Evolutionary conservation across 805 yeast genomes (phyloP), one percentile per base, ranked within the genome.

Genomic region (Yarrowia alimentaria): DNA sequence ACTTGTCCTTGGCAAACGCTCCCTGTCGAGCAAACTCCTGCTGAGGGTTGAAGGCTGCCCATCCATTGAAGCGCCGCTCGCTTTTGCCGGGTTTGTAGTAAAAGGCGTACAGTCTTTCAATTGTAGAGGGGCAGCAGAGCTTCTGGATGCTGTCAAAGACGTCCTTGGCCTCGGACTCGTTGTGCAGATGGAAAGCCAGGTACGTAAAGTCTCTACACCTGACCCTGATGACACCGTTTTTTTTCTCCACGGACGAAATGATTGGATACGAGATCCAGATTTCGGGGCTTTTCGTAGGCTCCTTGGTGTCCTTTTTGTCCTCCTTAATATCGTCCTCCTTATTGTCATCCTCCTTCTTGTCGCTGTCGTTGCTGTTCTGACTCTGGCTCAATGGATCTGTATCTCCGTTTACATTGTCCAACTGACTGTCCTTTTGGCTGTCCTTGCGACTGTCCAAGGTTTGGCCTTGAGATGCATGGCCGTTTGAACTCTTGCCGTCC

Each of bases 201-300:
- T 77, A 84, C 14, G 90, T 83, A 66, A 86, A 91, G 65, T 91
- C 98, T 56, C 88, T 80, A 61, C 96, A 86, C 30, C 80, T 76
- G 9, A 91, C 61, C 38, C 94, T 77, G 37, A 91, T 68, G 54
- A 79, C 79, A 5, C 83, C 61, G 35, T 45, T 58, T 26, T 40
- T 56, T 29, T 63, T 56, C 37, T 58, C 57, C 19, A 60, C 60
- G 31, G 64, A 72, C 40, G 79, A 82, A 24, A 90, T 80, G 56
- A 89, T 78, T 1, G 97, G 96, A 65, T 88, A 91, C 54, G 95
- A 84, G 22, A 88, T 75, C 99, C 98, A 93, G 22, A 87, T 77
- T 64, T 93, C 98, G 53, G 51, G 17, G 7, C 21, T 6, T 1
- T 20, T 4, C 8, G 21, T 5, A 5, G 80, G 70, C 7, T 58